Percentiles rank a stretch among this genome's conserved stretches.
Conservation (phyloP, 2,329 filamentous ascomycete species). For the Talaromyces atroroseus region DNA sequence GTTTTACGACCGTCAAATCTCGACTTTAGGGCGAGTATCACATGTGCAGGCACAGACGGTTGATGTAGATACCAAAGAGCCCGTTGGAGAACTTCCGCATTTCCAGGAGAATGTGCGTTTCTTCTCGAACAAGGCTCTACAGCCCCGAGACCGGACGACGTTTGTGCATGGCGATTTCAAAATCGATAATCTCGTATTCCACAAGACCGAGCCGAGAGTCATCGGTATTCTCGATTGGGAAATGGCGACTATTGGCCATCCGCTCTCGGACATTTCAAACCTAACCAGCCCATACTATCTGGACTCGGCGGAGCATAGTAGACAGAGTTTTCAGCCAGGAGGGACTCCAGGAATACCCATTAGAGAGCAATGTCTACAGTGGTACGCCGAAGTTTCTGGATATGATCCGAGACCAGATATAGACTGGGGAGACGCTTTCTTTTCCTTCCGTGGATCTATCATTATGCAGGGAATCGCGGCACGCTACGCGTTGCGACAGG, state of each 20-base stretch:
- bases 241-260: slow-evolving; percentile 97
- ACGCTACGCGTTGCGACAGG: slow-evolving; percentile 75
- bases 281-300: slow-evolving; percentile 47
- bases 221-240: slow-evolving; percentile 97
- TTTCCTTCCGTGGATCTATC: slow-evolving; percentile 53
- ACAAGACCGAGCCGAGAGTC: slow-evolving; percentile 78
- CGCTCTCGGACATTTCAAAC: slow-evolving; percentile 84
- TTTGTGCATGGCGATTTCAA: slow-evolving; percentile 96
- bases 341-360: slow-evolving; percentile 62
- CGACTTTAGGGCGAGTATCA: slow-evolving; percentile 75
- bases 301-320: slow-evolving; percentile 30
- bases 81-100: slow-evolving; percentile 77
- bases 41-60: slow-evolving; percentile 67
- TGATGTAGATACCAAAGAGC: slow-evolving; percentile 69
- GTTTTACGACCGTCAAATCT: slow-evolving; percentile 82
- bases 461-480: slow-evolving; percentile 90
- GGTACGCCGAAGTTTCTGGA: slow-evolving; percentile 64
- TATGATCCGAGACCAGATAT: slow-evolving; percentile 61
- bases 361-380: slow-evolving; percentile 54
- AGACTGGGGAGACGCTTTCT: slow-evolving; percentile 61
- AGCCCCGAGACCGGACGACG: slow-evolving; percentile 71
- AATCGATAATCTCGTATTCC: slow-evolving; percentile 85
- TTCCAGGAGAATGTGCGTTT: slow-evolving; percentile 75
- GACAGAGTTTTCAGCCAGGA: slow-evolving; percentile 54
- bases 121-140: slow-evolving; percentile 62